phyloP scores from a whole-genome alignment of 306 rosid species.

The Quercus gilva region DNA sequence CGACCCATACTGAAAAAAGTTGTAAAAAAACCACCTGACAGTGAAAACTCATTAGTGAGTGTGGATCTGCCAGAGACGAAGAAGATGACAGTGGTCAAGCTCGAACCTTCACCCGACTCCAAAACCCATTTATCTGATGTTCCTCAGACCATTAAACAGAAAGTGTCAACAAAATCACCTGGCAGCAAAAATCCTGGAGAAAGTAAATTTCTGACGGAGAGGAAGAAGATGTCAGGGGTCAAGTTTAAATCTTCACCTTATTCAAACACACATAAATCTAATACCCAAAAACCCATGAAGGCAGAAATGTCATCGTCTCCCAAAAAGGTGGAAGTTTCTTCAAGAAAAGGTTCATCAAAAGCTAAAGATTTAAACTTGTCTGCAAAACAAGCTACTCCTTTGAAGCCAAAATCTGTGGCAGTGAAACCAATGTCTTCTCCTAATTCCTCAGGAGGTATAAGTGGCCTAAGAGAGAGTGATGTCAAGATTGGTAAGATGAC shows the following conservation, averaged over 20 bases:
- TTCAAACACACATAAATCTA: conserved; percentile 24
- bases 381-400: conserved; percentile 31
- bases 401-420: conserved; percentile 25
- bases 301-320: conserved; percentile 34
- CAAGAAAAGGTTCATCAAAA: conserved; percentile 20
- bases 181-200: conserved; percentile 23
- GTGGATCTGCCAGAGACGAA: conserved; percentile 27
- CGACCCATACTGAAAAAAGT: conserved; percentile 34
- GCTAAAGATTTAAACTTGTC: conserved; percentile 36
- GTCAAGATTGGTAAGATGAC: conserved; percentile 36
- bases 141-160: background rate
- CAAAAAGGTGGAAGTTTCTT: conserved; percentile 32
- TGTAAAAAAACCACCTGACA: conserved; percentile 26
- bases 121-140: conserved; percentile 16
- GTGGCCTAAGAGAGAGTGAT: conserved; percentile 31
- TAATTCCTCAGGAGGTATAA: conserved; percentile 27
- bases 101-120: conserved; percentile 33
- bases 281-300: conserved; percentile 31
- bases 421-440: conserved; percentile 34
- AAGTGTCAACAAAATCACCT: conserved; percentile 30
- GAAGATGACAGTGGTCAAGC: conserved; percentile 16
- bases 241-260: conserved; percentile 32
- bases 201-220: conserved; percentile 24
- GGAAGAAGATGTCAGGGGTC: conserved; percentile 35
- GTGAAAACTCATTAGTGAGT: conserved; percentile 27